Conservation (phyloP, 177 flowering plant species). For the Viscum album region DNA sequence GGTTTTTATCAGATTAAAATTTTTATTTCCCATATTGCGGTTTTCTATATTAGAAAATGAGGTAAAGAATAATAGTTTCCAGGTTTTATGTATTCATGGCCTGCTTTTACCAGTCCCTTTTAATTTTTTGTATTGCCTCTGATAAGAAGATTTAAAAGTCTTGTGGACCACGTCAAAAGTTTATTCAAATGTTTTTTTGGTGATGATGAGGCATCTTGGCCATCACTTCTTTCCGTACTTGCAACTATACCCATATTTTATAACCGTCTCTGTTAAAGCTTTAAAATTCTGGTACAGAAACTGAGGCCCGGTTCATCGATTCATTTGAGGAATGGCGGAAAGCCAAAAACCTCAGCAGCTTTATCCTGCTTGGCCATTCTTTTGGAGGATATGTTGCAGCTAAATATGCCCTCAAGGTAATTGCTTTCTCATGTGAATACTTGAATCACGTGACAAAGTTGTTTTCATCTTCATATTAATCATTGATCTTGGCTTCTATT, state of each 20-base stretch:
- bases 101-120: too few relatives aligned
- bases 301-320: constrained; percentile 97
- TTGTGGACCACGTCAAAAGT: too few relatives aligned
- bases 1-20: not conserved
- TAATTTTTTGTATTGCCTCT: too few relatives aligned
- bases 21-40: too few relatives aligned
- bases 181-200: too few relatives aligned
- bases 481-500: constrained; percentile 16
- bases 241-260: too few relatives aligned
- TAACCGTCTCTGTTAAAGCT: too few relatives aligned
- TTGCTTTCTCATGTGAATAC: not conserved
- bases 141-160: too few relatives aligned
- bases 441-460: constrained; percentile 3
- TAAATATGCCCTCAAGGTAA: constrained; percentile 94
- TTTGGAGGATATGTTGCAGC: constrained; percentile 99
- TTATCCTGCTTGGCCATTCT: constrained; percentile 91
- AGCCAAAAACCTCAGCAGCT: constrained; percentile 74
- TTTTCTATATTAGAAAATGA: not conserved
- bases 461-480: not conserved
- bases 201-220: too few relatives aligned
- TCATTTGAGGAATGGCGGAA: constrained; percentile 98
- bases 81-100: too few relatives aligned
- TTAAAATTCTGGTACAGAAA: constrained; percentile 41
- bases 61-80: not conserved
- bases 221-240: too few relatives aligned